phyloP scores from a whole-genome alignment of 1,284 basidiomycete genomes.

The Fomitiporia mediterranea region DNA sequence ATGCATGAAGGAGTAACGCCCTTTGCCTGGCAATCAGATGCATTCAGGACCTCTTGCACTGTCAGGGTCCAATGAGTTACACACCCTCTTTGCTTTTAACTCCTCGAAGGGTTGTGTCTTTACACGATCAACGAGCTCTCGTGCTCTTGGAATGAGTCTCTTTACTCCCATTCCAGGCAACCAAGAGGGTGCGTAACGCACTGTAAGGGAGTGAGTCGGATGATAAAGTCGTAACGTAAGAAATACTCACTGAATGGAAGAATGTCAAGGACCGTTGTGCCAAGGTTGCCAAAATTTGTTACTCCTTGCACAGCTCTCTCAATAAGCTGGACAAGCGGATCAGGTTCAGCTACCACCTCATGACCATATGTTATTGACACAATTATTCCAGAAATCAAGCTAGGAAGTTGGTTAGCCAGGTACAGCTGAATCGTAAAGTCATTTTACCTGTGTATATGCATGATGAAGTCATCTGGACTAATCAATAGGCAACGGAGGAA shows the following conservation, averaged over 20 bases:
- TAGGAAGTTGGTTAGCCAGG: too few relatives aligned
- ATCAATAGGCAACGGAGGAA: slow-evolving; percentile 23
- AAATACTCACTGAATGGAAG: slow-evolving; percentile 10
- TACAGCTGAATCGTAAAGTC: too few relatives aligned
- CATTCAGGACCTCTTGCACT: too few relatives aligned
- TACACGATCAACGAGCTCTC: not conserved
- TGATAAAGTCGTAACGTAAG: not conserved
- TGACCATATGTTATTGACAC: slow-evolving; percentile 13
- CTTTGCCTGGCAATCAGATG: too few relatives aligned
- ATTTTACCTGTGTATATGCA: slow-evolving; percentile 26
- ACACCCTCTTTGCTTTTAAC: slow-evolving; percentile 8
- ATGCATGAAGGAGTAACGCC: too few relatives aligned
- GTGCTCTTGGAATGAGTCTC: not conserved
- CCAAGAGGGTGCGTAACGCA: slow-evolving; percentile 14
- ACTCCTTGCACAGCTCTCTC: slow-evolving; percentile 1
- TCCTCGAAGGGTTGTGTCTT: slow-evolving; percentile 2
- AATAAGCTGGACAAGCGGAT: not conserved
- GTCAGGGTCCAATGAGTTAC: too few relatives aligned
- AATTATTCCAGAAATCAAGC: too few relatives aligned
- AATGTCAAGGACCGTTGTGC: slow-evolving; percentile 2
- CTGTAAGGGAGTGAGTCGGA: not conserved
- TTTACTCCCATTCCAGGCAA: slow-evolving; percentile 15
- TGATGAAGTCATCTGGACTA: slow-evolving; percentile 23
- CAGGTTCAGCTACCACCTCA: not conserved
- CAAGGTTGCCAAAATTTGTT: not conserved